Base-by-base conservation (phyloP, 345 rosid genomes). In the Euphorbia pulcherrima region DNA sequence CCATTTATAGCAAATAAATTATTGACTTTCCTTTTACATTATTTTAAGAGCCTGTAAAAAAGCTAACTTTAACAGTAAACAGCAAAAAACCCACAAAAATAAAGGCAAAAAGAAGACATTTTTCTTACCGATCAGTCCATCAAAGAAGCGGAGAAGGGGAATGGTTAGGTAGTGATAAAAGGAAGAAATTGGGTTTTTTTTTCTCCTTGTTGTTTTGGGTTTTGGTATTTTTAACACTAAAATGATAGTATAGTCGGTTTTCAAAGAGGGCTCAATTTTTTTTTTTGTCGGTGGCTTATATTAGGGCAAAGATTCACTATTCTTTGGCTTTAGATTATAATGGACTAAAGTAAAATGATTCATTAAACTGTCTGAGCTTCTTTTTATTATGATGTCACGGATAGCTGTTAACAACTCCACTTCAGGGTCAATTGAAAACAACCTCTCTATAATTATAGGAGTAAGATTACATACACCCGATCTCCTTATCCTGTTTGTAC, bases 271-370 rank as follows among this genome's bases (percentile, higher is more conserved):
- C 17, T 67, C 33, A 9, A 16, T 52, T 7, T 8, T 41, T 44
- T 44, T 26, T 33, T n/a, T 53, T 67, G 52, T 67, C 70, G 54
- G 70, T 60, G 51, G 29, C 16, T 6, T n/a, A n/a, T n/a, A n/a
- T n/a, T n/a, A n/a, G n/a, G n/a, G n/a, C n/a, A n/a, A n/a, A n/a
- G n/a, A n/a, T n/a, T n/a, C n/a, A n/a, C n/a, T n/a, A n/a, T n/a
- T n/a, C n/a, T n/a, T n/a, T n/a, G n/a, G n/a, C n/a, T n/a, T n/a
- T n/a, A n/a, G n/a, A n/a, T n/a, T n/a, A n/a, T n/a, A n/a, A n/a
- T n/a, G n/a, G n/a, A n/a, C n/a, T n/a, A n/a, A n/a, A n/a, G n/a
- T n/a, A n/a, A n/a, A n/a, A n/a, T n/a, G n/a, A n/a, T n/a, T n/a
- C n/a, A n/a, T n/a, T n/a, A n/a, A n/a, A n/a, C n/a, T n/a, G n/a